These are phyloP conservation scores for Penicillium simplicissimum DNA, from an alignment of 495 filamentous ascomycete genomes.

Conservation along the genomic window DNA sequence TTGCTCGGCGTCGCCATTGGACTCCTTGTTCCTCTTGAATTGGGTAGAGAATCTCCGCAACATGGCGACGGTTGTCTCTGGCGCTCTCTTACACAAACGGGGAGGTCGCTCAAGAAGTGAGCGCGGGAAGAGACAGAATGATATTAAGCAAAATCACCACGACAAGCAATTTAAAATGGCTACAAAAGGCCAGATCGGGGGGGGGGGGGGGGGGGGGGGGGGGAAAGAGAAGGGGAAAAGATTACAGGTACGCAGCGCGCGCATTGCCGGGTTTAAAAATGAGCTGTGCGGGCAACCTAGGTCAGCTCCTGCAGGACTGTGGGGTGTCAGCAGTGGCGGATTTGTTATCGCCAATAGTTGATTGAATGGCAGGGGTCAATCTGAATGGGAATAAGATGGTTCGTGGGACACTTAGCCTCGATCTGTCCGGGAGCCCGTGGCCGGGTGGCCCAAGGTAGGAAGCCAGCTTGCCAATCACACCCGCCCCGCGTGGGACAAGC, in stretches of 20 bases:
- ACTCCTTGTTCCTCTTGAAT: conserved; percentile 52
- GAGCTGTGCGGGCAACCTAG: conserved; percentile 28
- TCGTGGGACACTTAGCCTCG: conserved; percentile 21
- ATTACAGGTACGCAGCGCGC: neutral
- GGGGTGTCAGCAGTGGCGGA: conserved; percentile 30
- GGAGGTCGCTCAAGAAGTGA: conserved; percentile 10
- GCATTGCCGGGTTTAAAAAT: conserved; percentile 27
- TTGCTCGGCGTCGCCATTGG: conserved; percentile 41
- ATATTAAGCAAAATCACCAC: conserved; percentile 9
- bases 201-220: conserved; percentile 23
- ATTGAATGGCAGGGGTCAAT: conserved; percentile 25
- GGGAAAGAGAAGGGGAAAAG: conserved; percentile 12
- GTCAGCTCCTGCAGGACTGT: conserved; percentile 33
- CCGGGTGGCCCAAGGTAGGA: conserved; percentile 1
- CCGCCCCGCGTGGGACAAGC: conserved; percentile 30
- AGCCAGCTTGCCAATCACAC: conserved; percentile 16
- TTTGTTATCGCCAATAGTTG: conserved; percentile 38
- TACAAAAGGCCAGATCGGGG: conserved; percentile 17
- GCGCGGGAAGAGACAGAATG: conserved; percentile 10
- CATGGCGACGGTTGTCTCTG: conserved; percentile 35
- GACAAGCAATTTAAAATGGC: conserved; percentile 16
- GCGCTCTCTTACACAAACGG: conserved; percentile 11
- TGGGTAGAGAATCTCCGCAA: conserved; percentile 54
- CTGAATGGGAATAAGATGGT: conserved; percentile 19
- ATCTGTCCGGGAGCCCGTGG: conserved; percentile 17